Conservation (phyloP, 192 early-diverging fungal genomes). For the Dissophora globulifera region DNA sequence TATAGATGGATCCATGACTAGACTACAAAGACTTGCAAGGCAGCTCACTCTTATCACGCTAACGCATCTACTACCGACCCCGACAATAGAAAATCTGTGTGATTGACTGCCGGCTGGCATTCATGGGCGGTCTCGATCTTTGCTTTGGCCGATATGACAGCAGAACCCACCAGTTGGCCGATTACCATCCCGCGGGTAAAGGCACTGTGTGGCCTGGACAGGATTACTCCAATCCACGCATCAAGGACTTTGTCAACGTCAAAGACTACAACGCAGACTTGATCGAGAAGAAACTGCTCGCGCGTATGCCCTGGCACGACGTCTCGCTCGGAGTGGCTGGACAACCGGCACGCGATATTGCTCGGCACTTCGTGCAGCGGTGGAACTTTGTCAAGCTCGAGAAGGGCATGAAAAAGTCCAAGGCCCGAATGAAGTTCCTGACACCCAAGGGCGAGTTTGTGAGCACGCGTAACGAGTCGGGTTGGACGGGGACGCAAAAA, state of each 20-base stretch:
- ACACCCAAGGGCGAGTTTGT: constrained; percentile 82
- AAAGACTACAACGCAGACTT: constrained; percentile 59
- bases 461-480: constrained; percentile 63
- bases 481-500: constrained; percentile 71
- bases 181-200: constrained; percentile 69
- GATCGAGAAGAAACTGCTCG: constrained; percentile 55
- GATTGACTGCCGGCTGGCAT: constrained; percentile 76
- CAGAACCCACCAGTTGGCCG: constrained; percentile 76
- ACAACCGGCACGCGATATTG: constrained; percentile 83
- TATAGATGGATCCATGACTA: too few relatives aligned
- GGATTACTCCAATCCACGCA: constrained; percentile 91
- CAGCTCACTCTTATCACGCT: too few relatives aligned
- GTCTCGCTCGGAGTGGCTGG: constrained; percentile 82
- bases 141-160: constrained; percentile 91
- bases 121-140: constrained; percentile 83
- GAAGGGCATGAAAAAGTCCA: constrained; percentile 68
- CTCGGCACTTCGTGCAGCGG: constrained; percentile 90
- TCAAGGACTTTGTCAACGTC: constrained; percentile 77
- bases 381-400: constrained; percentile 89
- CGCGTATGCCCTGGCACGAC: constrained; percentile 95
- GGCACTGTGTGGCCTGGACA: constrained; percentile 72
- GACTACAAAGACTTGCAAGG: too few relatives aligned
- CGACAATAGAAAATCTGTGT: constrained; percentile 74
- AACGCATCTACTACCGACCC: too few relatives aligned
- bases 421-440: constrained; percentile 70